These are phyloP conservation scores for Cronartium quercuum DNA, from an alignment of 1,284 basidiomycete genomes.

Conservation along the genomic window DNA sequence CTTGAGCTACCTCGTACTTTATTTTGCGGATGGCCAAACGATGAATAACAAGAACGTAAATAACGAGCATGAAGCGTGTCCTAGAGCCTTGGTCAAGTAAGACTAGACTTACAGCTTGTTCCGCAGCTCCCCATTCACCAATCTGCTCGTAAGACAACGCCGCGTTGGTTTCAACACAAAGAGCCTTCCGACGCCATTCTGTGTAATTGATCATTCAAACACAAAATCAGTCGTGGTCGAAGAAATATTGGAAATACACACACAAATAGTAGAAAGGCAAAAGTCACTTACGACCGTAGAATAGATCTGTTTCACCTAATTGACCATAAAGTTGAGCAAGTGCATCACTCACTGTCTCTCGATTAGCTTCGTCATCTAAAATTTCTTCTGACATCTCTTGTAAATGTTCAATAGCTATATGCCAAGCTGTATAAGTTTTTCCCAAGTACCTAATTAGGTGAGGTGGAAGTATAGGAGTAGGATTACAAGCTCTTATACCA, in stretches of 20 bases:
- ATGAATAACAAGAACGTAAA: neutral
- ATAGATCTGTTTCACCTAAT: slow-evolving; percentile 90
- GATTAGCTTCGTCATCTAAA: slow-evolving; percentile 61
- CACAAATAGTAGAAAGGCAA: neutral
- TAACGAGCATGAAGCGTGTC: neutral
- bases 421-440: slow-evolving; percentile 94
- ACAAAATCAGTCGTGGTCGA: neutral
- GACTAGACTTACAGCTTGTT: slow-evolving; percentile 54
- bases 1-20: slow-evolving; percentile 81
- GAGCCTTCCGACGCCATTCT: slow-evolving; percentile 79
- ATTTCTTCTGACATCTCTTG: slow-evolving; percentile 60
- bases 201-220: neutral
- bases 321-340: slow-evolving; percentile 94
- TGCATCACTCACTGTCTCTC: slow-evolving; percentile 82
- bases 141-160: slow-evolving; percentile 93
- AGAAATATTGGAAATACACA: neutral
- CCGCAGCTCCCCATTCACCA: slow-evolving; percentile 93
- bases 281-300: slow-evolving; percentile 63
- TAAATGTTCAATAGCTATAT: slow-evolving; percentile 73
- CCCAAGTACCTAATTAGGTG: slow-evolving; percentile 93
- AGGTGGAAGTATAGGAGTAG: slow-evolving; percentile 82
- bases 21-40: neutral
- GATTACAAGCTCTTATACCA: slow-evolving; percentile 74
- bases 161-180: slow-evolving; percentile 84
- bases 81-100: neutral